Evolutionary conservation across 2,329 filamentous ascomycete species (phyloP).

Genomic region (Penicillium sp.): DNA sequence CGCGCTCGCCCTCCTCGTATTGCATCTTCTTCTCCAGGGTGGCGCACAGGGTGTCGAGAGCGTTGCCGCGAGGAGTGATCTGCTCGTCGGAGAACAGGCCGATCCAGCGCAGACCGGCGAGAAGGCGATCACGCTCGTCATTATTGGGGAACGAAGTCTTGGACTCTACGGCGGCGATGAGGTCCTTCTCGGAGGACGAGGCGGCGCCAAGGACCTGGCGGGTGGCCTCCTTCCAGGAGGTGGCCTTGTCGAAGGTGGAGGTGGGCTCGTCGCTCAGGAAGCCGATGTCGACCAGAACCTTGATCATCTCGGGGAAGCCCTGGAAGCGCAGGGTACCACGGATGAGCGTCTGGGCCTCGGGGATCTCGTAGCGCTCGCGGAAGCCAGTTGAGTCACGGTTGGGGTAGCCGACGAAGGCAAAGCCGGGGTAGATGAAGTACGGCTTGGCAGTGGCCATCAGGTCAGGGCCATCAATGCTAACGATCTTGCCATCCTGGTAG

Average conservation of each 20-base stretch:
- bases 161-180: slow-evolving; percentile 66
- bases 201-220: slow-evolving; percentile 67
- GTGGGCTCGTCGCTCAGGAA: slow-evolving; percentile 72
- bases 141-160: slow-evolving; percentile 68
- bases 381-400: slow-evolving; percentile 88
- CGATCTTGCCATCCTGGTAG: slow-evolving; percentile 72
- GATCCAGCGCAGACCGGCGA: slow-evolving; percentile 68
- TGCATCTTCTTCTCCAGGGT: slow-evolving; percentile 89
- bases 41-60: slow-evolving; percentile 85
- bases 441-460: slow-evolving; percentile 86
- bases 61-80: slow-evolving; percentile 70
- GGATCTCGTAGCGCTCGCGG: slow-evolving; percentile 84
- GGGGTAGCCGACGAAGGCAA: slow-evolving; percentile 83
- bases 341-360: slow-evolving; percentile 82
- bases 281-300: slow-evolving; percentile 79
- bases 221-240: slow-evolving; percentile 81
- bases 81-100: slow-evolving; percentile 63
- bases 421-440: slow-evolving; percentile 86
- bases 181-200: slow-evolving; percentile 63
- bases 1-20: slow-evolving; percentile 75
- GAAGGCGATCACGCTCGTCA: slow-evolving; percentile 65
- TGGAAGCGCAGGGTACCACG: slow-evolving; percentile 79
- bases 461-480: slow-evolving; percentile 60
- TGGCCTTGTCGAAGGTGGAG: slow-evolving; percentile 61
- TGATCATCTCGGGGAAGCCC: slow-evolving; percentile 88